phyloP scores from a whole-genome alignment of 2,329 filamentous ascomycete genomes.

The Pezicula radicicola region DNA sequence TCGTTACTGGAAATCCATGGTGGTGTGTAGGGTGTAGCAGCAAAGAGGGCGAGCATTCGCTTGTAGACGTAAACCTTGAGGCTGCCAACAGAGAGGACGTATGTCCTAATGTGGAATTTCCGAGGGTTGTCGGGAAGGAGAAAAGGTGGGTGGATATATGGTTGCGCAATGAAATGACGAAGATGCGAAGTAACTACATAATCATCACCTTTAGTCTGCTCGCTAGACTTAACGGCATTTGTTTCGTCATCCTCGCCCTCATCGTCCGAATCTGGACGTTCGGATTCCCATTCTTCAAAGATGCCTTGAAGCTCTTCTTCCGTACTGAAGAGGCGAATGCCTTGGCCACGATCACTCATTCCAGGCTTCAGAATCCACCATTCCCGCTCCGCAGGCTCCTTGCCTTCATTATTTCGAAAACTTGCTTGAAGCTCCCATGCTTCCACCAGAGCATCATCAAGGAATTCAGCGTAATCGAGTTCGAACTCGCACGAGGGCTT shows the following conservation, averaged over 20 bases:
- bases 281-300: constrained; percentile 87
- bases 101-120: constrained; percentile 95
- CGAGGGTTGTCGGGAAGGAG: constrained; percentile 62
- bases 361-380: constrained; percentile 99
- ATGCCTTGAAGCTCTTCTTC: constrained; percentile 81
- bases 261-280: constrained; percentile 61
- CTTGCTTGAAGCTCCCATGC: constrained; percentile 83
- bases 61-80: constrained; percentile 83
- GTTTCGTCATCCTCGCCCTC: constrained; percentile 44
- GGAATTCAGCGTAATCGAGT: constrained; percentile 92
- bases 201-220: constrained; percentile 36
- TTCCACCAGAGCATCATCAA: constrained; percentile 90
- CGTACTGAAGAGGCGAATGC: constrained; percentile 83
- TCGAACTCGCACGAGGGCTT: constrained; percentile 84
- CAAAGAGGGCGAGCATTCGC: constrained; percentile 92
- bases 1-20: constrained; percentile 51
- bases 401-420: constrained; percentile 63
- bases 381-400: constrained; percentile 46
- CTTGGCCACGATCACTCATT: constrained; percentile 95
- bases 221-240: constrained; percentile 22
- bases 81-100: constrained; percentile 78
- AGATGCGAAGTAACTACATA: constrained; percentile 83
- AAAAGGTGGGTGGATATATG: constrained; percentile 88
- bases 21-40: constrained; percentile 66
- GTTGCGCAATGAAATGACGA: constrained; percentile 92